phyloP scores from a whole-genome alignment of 169 alveolate species.

The Cryptosporidium baileyi region DNA sequence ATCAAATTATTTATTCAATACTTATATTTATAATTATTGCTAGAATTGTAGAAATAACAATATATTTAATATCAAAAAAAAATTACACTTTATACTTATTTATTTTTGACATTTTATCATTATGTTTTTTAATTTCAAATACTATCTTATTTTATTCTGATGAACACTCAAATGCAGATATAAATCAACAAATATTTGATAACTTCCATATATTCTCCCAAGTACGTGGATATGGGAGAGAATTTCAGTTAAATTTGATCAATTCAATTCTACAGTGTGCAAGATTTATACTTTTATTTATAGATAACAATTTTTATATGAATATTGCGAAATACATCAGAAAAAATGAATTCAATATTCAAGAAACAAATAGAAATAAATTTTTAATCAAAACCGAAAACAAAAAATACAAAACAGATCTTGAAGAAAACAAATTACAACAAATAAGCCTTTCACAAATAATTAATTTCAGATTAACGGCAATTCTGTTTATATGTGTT shows the following conservation, averaged over 20 bases:
- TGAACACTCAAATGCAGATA: slow-evolving; percentile 10
- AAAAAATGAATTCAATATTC: background rate
- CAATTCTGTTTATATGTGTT: background rate
- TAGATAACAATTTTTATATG: background rate
- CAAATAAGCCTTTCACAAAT: background rate
- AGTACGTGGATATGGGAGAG: slow-evolving; percentile 15
- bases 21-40: background rate
- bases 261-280: slow-evolving; percentile 8
- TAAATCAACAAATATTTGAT: background rate
- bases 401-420: background rate
- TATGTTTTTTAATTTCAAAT: background rate
- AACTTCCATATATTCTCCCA: slow-evolving; percentile 31
- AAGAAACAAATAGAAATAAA: background rate
- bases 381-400: background rate
- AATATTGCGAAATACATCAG: background rate
- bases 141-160: background rate
- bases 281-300: slow-evolving; percentile 36
- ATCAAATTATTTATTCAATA: slow-evolving; percentile 6
- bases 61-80: background rate
- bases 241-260: slow-evolving; percentile 3
- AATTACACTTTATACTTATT: background rate
- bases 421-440: background rate
- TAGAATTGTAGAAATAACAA: slow-evolving; percentile 12
- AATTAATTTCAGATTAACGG: background rate
- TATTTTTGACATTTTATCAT: background rate